phyloP scores from a whole-genome alignment of 208 protist species.

The Novymonas esmeraldas region DNA sequence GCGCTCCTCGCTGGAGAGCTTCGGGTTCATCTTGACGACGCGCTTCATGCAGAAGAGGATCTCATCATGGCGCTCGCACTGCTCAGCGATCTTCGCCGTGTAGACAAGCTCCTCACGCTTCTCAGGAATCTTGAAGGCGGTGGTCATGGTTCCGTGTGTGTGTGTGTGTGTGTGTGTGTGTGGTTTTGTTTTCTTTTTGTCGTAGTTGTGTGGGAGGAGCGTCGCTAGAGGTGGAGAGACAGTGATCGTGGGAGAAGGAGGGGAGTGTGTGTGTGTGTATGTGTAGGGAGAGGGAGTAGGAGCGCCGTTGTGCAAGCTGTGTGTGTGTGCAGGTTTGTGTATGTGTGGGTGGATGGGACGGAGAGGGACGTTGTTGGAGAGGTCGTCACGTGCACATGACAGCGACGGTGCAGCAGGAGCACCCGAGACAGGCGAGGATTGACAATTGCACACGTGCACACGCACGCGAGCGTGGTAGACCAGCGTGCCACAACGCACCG shows the following conservation, averaged over 20 bases:
- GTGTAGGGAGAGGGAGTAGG: not conserved
- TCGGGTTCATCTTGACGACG: constrained; percentile 93
- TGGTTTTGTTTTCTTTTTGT: not conserved
- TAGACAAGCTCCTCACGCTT: constrained; percentile 95
- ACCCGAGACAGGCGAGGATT: too few relatives aligned
- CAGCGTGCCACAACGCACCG: too few relatives aligned
- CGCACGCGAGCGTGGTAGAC: too few relatives aligned
- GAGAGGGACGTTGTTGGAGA: too few relatives aligned
- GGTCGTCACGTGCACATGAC: too few relatives aligned
- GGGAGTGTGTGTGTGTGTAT: not conserved
- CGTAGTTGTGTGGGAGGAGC: not conserved
- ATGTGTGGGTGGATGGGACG: not conserved
- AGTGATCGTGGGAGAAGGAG: not conserved
- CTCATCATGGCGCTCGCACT: constrained; percentile 99
- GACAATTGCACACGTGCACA: too few relatives aligned
- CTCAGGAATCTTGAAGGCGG: constrained; percentile 77
- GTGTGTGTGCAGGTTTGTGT: not conserved
- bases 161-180: not conserved
- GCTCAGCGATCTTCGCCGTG: constrained; percentile 97
- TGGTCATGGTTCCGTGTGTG: constrained; percentile 20
- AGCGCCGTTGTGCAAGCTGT: not conserved
- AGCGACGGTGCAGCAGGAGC: too few relatives aligned
- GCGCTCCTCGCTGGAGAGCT: constrained; percentile 99
- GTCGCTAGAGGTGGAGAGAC: not conserved
- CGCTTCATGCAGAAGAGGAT: constrained; percentile 99